Conservation (phyloP, 2,329 filamentous ascomycete species). For the Cercospora sp. region DNA sequence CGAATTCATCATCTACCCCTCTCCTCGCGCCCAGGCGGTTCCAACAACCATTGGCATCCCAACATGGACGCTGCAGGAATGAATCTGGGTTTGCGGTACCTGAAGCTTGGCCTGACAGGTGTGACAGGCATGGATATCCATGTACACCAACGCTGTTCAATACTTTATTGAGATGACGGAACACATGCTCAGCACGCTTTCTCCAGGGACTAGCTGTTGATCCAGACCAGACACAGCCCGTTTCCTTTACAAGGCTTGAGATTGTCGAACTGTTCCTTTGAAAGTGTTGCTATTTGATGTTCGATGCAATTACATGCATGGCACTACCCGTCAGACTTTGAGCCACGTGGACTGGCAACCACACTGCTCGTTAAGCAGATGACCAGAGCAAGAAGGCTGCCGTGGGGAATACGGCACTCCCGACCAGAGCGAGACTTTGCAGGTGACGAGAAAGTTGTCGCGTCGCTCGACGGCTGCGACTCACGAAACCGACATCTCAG, state of each 20-base stretch:
- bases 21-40: not conserved
- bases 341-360: not conserved
- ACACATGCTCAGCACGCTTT: not conserved
- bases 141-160: not conserved
- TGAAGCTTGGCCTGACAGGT: not conserved
- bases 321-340: not conserved
- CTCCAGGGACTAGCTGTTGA: not conserved
- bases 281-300: not conserved
- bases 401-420: not conserved
- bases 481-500: not conserved
- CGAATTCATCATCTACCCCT: not conserved
- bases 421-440: not conserved
- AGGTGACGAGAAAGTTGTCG: not conserved
- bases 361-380: not conserved
- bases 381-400: not conserved
- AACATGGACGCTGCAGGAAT: not conserved
- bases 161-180: not conserved
- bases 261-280: not conserved
- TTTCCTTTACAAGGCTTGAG: not conserved
- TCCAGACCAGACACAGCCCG: not conserved
- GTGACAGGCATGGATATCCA: not conserved
- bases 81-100: not conserved
- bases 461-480: not conserved
- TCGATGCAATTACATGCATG: not conserved
- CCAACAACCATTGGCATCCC: not conserved